Base-by-base conservation (phyloP, 768 basidiomycete genomes). In the Rossbeevera mucosa region DNA sequence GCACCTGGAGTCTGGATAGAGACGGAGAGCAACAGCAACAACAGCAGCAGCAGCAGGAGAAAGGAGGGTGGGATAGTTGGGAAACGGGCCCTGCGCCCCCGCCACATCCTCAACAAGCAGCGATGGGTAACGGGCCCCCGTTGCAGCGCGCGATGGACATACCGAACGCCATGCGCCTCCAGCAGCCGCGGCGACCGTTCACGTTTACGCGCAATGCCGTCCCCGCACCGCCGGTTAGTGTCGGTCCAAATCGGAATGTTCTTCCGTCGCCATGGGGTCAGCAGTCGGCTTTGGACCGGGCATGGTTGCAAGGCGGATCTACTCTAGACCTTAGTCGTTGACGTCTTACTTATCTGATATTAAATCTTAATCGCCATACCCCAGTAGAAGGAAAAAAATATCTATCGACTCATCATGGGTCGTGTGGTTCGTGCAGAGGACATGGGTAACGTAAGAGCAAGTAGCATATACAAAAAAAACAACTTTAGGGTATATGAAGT, bases 151-250 rank as follows among this genome's bases (percentile, higher is more conserved):
- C 75, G 21, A 69, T 78, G 70, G 81, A 82, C 46, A 58, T 80
- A 54, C 80, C 77, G 33, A 75, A 74, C n/a, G 73, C 71, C 14
- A 74, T 77, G 69, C 75, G 81, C 16, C 70, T 77, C 59, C 81
- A 75, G 22, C 79, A 76, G 7, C 78, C 76, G 13, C 74, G 83
- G 55, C 73, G 84, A 59, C 71, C 82, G 11, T 79, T 77, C 44
- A 84, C 84, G 70, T 85, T 85, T 63, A 55, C 64, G 50, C 54
- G 68, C 59, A 59, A 66, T 50, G 62, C 68, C 41, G 63, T 70
- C 22, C 72, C 70, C 28, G 65, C 71, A 1, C 68, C 71, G 7
- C 64, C 67, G 13, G 65, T 69, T 20, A 66, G 70, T 38, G 66
- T 69, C 22, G 61, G 63, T 13, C 61, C 70, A 16, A 69, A 65